Evolutionary conservation across 1,139 yeast genomes (phyloP).

Genomic region (Nakaseomyces kungkrabaensis): DNA sequence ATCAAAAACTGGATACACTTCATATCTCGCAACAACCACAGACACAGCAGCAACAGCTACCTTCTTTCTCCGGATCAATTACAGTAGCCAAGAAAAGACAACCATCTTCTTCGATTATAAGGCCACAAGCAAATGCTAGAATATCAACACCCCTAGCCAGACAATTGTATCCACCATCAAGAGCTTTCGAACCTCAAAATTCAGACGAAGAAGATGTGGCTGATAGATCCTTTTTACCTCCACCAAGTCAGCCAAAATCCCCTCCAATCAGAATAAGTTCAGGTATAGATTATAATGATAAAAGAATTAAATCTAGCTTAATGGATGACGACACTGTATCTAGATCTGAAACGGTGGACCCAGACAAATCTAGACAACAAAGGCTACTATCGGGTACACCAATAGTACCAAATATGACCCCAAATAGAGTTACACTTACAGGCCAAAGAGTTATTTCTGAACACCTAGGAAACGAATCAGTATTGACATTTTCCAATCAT

Average conservation of each 20-base stretch:
- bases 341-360: slow-evolving; percentile 30
- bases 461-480: slow-evolving; percentile 6
- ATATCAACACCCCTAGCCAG: slow-evolving; percentile 32
- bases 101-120: neutral
- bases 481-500: neutral
- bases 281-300: slow-evolving; percentile 23
- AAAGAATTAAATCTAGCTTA: slow-evolving; percentile 16
- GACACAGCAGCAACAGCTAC: neutral
- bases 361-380: slow-evolving; percentile 30
- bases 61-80: slow-evolving; percentile 11
- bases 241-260: slow-evolving; percentile 30
- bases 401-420: slow-evolving; percentile 22
- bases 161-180: slow-evolving; percentile 30
- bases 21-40: slow-evolving; percentile 9
- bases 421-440: slow-evolving; percentile 26
- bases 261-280: slow-evolving; percentile 32
- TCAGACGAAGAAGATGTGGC: slow-evolving; percentile 12
- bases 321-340: slow-evolving; percentile 27
- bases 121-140: slow-evolving; percentile 8
- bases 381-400: slow-evolving; percentile 25
- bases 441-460: slow-evolving; percentile 28
- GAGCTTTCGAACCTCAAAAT: slow-evolving; percentile 23
- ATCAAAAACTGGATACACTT: slow-evolving; percentile 7
- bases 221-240: slow-evolving; percentile 29
- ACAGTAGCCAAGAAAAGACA: slow-evolving; percentile 24